Evolutionary conservation across 495 filamentous ascomycete species (phyloP), one percentile per base, ranked within the genome.

Genomic region (Immersiella caudata): DNA sequence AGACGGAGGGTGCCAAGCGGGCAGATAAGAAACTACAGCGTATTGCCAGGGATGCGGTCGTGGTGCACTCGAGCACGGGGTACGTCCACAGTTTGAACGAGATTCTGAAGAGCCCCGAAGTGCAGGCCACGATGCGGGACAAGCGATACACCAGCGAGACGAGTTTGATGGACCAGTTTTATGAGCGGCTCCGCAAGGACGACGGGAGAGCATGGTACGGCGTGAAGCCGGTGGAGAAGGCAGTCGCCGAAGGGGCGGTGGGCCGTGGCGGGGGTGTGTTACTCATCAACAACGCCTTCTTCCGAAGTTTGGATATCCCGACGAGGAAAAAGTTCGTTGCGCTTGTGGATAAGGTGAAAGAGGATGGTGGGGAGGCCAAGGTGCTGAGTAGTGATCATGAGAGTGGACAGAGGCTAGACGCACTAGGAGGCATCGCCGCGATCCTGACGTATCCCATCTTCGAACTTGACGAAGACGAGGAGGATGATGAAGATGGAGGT

Each of bases 201-300:
- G 94, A 97, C 66, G 91, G 91, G 21, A 84, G 90, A 56, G 96
- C 96, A 18, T 97, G 94, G 84, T 99, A 99, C 76, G 95, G 95
- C 4, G 89, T 89, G 2, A 85, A 81, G 11, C 93, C 97, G 74
- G 94, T 97, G 9, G 90, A 93, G 74, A 88, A 86, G 67, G 96
- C 95, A 0, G 90, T 97, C 5, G 88, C 88, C 40, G 91, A 96
- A 75, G 93, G 94, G 22, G 96, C 94, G 2, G 93, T 97, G 0
- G 93, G 94, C 0, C 83, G 88, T 35, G 93, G 93, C 18, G 93
- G 92, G 1, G 93, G 93, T 3, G 85, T 93, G 20, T 79, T 99
- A 57, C 79, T 99, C 64, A 89, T 99, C 66, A 93, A 89, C 61
- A 94, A 97, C 75, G 83, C 85, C 12, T 79, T 98, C 27, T 98